Evolutionary conservation across 257 asterid genomes (phyloP).

Genomic region (Solanum bukasovii): DNA sequence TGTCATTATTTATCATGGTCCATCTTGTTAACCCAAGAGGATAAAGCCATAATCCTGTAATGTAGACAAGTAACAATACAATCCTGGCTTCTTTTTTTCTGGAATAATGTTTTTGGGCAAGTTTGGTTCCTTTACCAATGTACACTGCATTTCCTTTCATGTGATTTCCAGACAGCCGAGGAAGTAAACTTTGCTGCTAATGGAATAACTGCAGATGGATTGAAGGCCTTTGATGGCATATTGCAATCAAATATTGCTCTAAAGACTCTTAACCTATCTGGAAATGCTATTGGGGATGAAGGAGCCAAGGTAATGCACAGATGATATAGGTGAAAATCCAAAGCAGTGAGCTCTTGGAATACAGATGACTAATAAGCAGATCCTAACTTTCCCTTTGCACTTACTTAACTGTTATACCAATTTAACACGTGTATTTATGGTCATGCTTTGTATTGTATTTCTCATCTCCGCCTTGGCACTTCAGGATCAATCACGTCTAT

Average conservation of each 20-base stretch:
- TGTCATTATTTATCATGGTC: background rate
- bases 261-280: constrained; percentile 82
- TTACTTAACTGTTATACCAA: background rate
- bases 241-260: constrained; percentile 76
- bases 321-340: background rate
- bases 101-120: background rate
- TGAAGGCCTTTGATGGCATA: constrained; percentile 90
- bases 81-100: background rate
- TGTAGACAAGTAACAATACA: background rate
- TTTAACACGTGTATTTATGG: background rate
- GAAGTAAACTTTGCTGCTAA: constrained; percentile 91
- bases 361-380: constrained; percentile 2
- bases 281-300: constrained; percentile 93
- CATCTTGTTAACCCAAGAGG: background rate
- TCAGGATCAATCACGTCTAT: background rate
- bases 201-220: constrained; percentile 85
- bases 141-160: background rate
- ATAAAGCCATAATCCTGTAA: background rate
- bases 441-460: background rate
- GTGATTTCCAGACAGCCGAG: constrained; percentile 65
- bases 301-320: constrained; percentile 68
- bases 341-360: constrained; percentile 1
- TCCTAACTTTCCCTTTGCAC: background rate
- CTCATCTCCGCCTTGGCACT: background rate
- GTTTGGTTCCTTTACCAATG: constrained; percentile 5